Conservation (phyloP, 345 rosid genomes). For the Kandelia obovata region DNA sequence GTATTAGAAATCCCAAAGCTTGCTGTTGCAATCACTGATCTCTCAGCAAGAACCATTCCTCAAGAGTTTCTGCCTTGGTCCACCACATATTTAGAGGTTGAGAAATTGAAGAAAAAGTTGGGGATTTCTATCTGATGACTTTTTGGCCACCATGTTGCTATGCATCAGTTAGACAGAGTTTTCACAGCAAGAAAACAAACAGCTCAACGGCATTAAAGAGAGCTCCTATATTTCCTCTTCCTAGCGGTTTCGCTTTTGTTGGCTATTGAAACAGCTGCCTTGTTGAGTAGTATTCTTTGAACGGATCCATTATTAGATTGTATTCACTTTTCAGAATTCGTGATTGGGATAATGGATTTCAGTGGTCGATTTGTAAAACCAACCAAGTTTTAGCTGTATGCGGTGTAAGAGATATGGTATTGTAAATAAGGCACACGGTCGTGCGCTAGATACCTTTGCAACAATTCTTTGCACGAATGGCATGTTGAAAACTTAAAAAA, state of each 20-base stretch:
- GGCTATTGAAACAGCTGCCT: constrained; percentile 20
- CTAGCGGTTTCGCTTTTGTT: constrained; percentile 21
- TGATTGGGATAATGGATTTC: neutral
- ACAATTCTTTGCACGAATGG: neutral
- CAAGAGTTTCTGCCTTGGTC: constrained; percentile 91
- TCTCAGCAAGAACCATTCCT: constrained; percentile 65
- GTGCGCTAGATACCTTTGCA: neutral
- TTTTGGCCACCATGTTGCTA: constrained; percentile 10
- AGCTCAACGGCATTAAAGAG: constrained; percentile 44
- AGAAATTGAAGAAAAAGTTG: constrained; percentile 72
- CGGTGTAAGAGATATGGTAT: neutral
- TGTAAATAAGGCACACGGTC: neutral
- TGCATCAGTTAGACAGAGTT: constrained; percentile 29
- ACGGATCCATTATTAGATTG: too few relatives aligned
- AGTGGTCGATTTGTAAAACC: neutral
- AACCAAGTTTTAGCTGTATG: neutral
- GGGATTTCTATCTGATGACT: constrained; percentile 55
- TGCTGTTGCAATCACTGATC: constrained; percentile 87
- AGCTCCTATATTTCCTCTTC: constrained; percentile 16
- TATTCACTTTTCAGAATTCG: neutral
- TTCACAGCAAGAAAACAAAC: constrained; percentile 54
- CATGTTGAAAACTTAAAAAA: too few relatives aligned
- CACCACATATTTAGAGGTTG: constrained; percentile 88
- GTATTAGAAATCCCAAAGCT: constrained; percentile 93
- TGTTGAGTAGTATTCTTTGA: too few relatives aligned